Evolutionary conservation across 345 rosid species (phyloP).

Genomic region (Populus pruinosa): DNA sequence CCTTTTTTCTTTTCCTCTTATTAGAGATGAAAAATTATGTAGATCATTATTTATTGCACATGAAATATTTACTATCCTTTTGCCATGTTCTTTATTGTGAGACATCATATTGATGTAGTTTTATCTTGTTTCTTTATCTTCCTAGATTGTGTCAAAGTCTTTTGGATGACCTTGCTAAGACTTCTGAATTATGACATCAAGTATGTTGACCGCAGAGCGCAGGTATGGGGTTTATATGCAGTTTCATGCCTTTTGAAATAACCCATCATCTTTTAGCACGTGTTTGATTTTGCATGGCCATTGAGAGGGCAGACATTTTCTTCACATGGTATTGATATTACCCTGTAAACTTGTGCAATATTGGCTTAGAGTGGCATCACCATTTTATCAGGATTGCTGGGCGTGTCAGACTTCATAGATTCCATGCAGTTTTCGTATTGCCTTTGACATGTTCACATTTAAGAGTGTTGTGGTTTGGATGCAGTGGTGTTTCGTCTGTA

Average conservation of each 20-base stretch:
- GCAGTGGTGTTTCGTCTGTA: neutral
- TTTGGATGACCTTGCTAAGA: conserved; percentile 46
- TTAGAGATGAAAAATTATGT: neutral
- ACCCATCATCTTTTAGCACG: neutral
- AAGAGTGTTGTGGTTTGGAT: neutral
- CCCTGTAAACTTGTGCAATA: neutral
- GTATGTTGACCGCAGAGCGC: conserved; percentile 51
- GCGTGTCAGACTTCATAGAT: neutral
- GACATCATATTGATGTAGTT: conserved; percentile 1
- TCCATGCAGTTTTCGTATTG: neutral
- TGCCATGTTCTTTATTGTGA: neutral
- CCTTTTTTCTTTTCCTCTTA: neutral
- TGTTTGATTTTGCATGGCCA: neutral
- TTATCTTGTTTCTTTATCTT: neutral
- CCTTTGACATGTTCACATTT: neutral
- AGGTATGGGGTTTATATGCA: conserved; percentile 33
- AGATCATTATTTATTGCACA: neutral
- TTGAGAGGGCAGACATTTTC: neutral
- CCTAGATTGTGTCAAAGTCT: conserved; percentile 30
- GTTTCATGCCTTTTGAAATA: neutral
- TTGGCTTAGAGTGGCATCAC: neutral
- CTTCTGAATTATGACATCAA: conserved; percentile 46
- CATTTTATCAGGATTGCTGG: neutral
- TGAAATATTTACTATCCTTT: neutral
- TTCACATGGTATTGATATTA: neutral